These are phyloP conservation scores for Diophrys sp. DNA, from an alignment of 73 alveolate genomes.

Conservation along the genomic window DNA sequence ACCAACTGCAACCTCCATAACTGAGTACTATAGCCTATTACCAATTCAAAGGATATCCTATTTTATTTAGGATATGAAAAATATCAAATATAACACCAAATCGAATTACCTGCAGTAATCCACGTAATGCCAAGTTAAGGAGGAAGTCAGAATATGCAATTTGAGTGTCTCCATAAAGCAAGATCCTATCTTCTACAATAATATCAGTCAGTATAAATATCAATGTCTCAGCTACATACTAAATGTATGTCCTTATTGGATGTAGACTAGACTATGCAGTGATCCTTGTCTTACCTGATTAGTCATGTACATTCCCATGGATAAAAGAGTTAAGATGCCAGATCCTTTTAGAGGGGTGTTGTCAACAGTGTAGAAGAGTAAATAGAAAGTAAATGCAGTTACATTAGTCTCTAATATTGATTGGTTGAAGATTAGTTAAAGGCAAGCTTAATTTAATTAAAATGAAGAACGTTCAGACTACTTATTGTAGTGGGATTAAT, in stretches of 20 bases:
- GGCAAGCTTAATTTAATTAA: too few species aligned
- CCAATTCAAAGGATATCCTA: conserved; percentile 55
- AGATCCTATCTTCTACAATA: conserved; percentile 48
- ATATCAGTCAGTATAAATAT: conserved; percentile 58
- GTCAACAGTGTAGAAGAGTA: conserved; percentile 57
- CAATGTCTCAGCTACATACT: conserved; percentile 38
- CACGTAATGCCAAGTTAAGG: conserved; percentile 41
- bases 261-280: conserved; percentile 42
- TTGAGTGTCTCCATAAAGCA: conserved; percentile 18
- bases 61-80: conserved; percentile 27
- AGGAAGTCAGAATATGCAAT: conserved; percentile 30
- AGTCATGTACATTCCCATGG: conserved; percentile 65
- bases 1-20: conserved; percentile 60
- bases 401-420: conserved; percentile 48
- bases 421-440: conserved; percentile 59
- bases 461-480: too few species aligned
- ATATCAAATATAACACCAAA: conserved; percentile 13
- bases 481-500: too few species aligned
- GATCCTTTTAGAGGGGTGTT: conserved; percentile 42
- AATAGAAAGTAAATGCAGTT: conserved; percentile 56
- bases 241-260: conserved; percentile 49
- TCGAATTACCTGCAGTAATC: conserved; percentile 48
- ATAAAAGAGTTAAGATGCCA: conserved; percentile 61
- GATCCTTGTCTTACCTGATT: conserved; percentile 57
- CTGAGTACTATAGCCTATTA: conserved; percentile 34